Percentiles rank a stretch among this genome's conserved stretches.
phyloP scores from a whole-genome alignment of 495 filamentous ascomycete species.

The Neurospora tetrasperma region DNA sequence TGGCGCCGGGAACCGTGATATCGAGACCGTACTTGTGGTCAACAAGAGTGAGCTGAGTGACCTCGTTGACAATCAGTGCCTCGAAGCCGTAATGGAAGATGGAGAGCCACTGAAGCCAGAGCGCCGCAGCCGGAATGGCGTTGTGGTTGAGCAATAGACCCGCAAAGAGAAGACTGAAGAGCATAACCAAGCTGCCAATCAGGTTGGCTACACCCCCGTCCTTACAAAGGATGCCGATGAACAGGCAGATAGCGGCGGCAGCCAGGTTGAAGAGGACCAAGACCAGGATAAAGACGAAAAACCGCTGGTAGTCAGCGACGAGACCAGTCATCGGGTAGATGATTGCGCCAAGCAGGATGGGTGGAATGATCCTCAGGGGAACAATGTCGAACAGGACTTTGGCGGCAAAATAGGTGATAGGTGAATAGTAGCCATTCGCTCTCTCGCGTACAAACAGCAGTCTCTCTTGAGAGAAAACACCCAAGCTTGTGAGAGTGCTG shows the following conservation, averaged over 20 bases:
- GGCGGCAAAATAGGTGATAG: slow-evolving; percentile 88
- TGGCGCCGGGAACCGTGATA: slow-evolving; percentile 90
- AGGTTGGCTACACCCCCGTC: slow-evolving; percentile 89
- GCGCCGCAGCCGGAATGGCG: slow-evolving; percentile 68
- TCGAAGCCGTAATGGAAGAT: slow-evolving; percentile 99
- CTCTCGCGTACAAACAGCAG: slow-evolving; percentile 88
- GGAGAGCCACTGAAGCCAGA: slow-evolving; percentile 92
- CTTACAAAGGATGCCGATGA: slow-evolving; percentile 91
- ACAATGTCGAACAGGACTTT: slow-evolving; percentile 96
- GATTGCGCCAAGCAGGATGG: slow-evolving; percentile 92
- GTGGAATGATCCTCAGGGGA: slow-evolving; percentile 84
- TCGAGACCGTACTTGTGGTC: slow-evolving; percentile 93
- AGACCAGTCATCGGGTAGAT: slow-evolving; percentile 98
- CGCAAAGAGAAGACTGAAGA: slow-evolving; percentile 92
- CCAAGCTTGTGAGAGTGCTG: slow-evolving; percentile 85
- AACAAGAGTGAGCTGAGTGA: slow-evolving; percentile 75
- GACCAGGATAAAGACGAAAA: slow-evolving; percentile 84
- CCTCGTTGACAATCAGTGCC: slow-evolving; percentile 94
- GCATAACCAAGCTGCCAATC: slow-evolving; percentile 92
- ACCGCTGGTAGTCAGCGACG: slow-evolving; percentile 69
- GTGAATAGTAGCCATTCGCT: slow-evolving; percentile 96
- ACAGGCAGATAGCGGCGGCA: slow-evolving; percentile 83
- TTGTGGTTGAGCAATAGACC: slow-evolving; percentile 90
- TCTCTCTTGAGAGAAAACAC: slow-evolving; percentile 86
- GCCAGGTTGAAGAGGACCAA: slow-evolving; percentile 94